Percentiles rank a stretch among this genome's conserved stretches.
These are phyloP conservation scores for Alternaria alternata DNA, from an alignment of 2,329 filamentous ascomycete species.

Conservation along the genomic window DNA sequence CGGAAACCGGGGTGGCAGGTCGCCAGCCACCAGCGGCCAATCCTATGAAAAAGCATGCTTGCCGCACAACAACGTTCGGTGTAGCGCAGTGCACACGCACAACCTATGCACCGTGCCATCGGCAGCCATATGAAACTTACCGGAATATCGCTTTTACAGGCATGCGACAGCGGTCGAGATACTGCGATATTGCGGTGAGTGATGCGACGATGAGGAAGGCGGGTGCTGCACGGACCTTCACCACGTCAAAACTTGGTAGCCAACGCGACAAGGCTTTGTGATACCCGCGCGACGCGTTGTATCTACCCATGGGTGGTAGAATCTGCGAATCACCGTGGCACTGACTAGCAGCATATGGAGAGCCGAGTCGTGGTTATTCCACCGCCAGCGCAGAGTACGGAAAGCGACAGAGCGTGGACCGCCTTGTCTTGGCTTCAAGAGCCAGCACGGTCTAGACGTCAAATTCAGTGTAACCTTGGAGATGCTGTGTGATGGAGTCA, in stretches of 20 bases:
- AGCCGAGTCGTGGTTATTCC: neutral
- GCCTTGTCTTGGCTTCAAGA: neutral
- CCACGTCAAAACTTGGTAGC: constrained; percentile 5
- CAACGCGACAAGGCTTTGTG: constrained; percentile 11
- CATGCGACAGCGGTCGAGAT: constrained; percentile 15
- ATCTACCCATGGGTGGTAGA: neutral
- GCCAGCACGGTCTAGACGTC: neutral
- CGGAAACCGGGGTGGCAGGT: constrained; percentile 30
- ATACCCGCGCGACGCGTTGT: constrained; percentile 13
- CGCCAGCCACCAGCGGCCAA: constrained; percentile 31
- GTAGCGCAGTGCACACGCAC: constrained; percentile 21
- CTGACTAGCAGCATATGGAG: neutral
- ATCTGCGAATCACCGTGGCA: constrained; percentile 1
- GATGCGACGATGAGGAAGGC: constrained; percentile 5
- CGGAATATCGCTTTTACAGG: constrained; percentile 20
- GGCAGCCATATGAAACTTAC: constrained; percentile 21
- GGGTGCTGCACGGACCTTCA: constrained; percentile 17
- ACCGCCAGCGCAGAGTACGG: constrained; percentile 7
- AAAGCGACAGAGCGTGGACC: neutral
- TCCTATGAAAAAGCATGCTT: constrained; percentile 35
- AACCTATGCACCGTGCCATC: constrained; percentile 26
- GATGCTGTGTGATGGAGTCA: constrained; percentile 1
- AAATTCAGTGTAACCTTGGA: neutral
- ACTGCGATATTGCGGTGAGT: constrained; percentile 14
- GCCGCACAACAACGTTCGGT: constrained; percentile 28